Base-by-base conservation (phyloP, 495 filamentous ascomycete genomes). In the Talaromyces borbonicus region DNA sequence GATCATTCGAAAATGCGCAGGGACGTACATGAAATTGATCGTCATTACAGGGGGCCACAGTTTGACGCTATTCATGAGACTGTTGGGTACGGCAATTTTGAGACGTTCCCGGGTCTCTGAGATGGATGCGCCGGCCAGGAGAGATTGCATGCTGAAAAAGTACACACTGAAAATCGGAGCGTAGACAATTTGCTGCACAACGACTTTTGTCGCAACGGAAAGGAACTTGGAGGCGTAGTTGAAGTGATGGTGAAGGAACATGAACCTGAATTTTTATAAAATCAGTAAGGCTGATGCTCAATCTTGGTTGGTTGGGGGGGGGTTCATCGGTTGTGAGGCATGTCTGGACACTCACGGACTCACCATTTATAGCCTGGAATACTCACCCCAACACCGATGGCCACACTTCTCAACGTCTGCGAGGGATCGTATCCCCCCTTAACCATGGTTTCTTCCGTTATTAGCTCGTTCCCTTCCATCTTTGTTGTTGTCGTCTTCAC, bases 11-110 rank as follows among this genome's bases (percentile, higher is more conserved):
- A 83, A 90, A 59, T 89, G 78, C 18, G 87, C 62, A 22, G 79
- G 78, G 14, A 96, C 68, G 56, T 87, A 90, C 41, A 85, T 83
- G 55, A 95, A 94, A 60, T 72, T 90, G 61, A 95, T 80, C 1
- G 87, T 87, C 3, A 83, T 92, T 20, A 95, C 87, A 2, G 79
- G 80, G 0, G 90, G 90, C 90, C 90, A 96, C 11, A 96, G 65
- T 69, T 95, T 94, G 54, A 79, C 80, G 41, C 80, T 83, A 56
- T 95, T 95, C 53, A 77, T 55, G 47, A 82, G 79, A 56, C 82
- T 87, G 26, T 73, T 67, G 5, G 88, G 88, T 8, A 95, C 80
- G 2, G 89, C 90, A 46, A 78, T 64, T 56, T 72, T 77, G 43
- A 96, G 70, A 31, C 82, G 81, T 50, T 84, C 79, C 59, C 70